A percentile compares a stretch with the other conserved stretches of the same genome.
These are phyloP conservation scores for Phylloporus arenicola DNA, from an alignment of 768 basidiomycete species.

Conservation along the genomic window DNA sequence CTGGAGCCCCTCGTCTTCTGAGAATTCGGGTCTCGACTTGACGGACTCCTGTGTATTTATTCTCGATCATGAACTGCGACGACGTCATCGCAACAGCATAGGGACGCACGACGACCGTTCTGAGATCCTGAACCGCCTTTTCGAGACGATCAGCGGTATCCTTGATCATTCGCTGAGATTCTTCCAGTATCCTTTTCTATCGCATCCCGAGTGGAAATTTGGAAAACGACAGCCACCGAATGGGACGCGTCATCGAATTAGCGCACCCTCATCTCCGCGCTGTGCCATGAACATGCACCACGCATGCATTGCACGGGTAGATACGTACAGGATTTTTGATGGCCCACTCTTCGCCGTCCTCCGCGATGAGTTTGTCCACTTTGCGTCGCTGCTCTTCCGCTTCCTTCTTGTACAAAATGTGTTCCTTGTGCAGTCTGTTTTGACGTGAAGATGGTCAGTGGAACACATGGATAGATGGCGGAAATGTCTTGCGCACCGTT, in stretches of 20 bases:
- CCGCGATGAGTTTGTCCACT: slow-evolving; percentile 56
- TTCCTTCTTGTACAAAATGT: slow-evolving; percentile 61
- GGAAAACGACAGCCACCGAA: slow-evolving; percentile 12
- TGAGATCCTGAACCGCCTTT: slow-evolving; percentile 57
- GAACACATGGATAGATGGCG: slow-evolving; percentile 9
- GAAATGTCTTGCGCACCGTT: slow-evolving; percentile 45
- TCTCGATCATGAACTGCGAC: not conserved
- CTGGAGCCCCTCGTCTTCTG: slow-evolving; percentile 37
- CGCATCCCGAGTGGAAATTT: slow-evolving; percentile 2
- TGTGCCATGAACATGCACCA: slow-evolving; percentile 7
- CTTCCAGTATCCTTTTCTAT: slow-evolving; percentile 64
- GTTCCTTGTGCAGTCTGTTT: slow-evolving; percentile 63
- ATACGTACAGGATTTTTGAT: slow-evolving; percentile 65
- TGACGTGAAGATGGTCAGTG: slow-evolving; percentile 5
- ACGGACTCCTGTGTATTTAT: slow-evolving; percentile 23
- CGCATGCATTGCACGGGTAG: slow-evolving; percentile 13
- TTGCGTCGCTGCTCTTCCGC: slow-evolving; percentile 50
- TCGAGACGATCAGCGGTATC: slow-evolving; percentile 61
- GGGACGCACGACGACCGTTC: slow-evolving; percentile 59
- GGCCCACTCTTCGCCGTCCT: slow-evolving; percentile 69
- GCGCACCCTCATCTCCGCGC: slow-evolving; percentile 27
- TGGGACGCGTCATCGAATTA: slow-evolving; percentile 16
- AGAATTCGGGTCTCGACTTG: slow-evolving; percentile 26
- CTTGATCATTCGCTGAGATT: slow-evolving; percentile 75
- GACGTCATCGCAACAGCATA: slow-evolving; percentile 16